Conservation (phyloP, 495 filamentous ascomycete genomes). For the Acidomyces sp. region DNA sequence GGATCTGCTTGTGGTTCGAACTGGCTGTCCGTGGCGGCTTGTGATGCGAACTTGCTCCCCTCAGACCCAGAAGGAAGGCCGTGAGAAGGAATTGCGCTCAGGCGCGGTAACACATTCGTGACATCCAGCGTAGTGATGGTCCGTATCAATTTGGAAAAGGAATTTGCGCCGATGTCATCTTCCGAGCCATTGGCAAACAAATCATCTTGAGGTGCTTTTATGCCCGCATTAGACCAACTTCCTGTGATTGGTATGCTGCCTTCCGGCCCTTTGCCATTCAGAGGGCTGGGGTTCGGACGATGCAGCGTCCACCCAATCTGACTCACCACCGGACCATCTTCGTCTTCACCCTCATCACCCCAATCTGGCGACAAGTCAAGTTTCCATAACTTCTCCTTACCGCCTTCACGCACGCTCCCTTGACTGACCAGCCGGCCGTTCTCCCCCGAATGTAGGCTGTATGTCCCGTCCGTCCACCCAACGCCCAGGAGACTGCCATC, state of each 20-base stretch:
- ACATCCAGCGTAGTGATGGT: slow-evolving; percentile 68
- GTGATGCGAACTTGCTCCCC: slow-evolving; percentile 55
- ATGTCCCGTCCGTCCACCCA: slow-evolving; percentile 10
- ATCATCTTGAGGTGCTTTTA: background rate
- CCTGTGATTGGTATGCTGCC: too few relatives aligned
- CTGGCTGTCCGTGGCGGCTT: slow-evolving; percentile 55
- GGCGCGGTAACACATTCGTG: slow-evolving; percentile 65
- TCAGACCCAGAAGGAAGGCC: slow-evolving; percentile 15
- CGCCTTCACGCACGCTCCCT: background rate
- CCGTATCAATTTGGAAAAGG: background rate
- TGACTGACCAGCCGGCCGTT: slow-evolving; percentile 6
- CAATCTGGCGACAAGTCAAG: background rate
- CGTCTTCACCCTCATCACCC: background rate
- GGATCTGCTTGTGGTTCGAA: slow-evolving; percentile 49
- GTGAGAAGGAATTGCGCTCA: slow-evolving; percentile 21
- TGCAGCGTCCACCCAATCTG: background rate
- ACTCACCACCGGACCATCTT: background rate
- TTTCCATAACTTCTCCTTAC: background rate
- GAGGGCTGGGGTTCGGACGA: background rate
- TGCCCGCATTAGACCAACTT: too few relatives aligned
- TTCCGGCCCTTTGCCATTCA: too few relatives aligned
- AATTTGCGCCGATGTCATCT: background rate
- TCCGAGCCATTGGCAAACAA: background rate
- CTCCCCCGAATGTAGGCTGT: slow-evolving; percentile 12
- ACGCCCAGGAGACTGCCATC: slow-evolving; percentile 44